A percentile compares a stretch with the other conserved stretches of the same genome.
phyloP scores from a whole-genome alignment of 768 basidiomycete species.

The Amanita polypyramis region DNA sequence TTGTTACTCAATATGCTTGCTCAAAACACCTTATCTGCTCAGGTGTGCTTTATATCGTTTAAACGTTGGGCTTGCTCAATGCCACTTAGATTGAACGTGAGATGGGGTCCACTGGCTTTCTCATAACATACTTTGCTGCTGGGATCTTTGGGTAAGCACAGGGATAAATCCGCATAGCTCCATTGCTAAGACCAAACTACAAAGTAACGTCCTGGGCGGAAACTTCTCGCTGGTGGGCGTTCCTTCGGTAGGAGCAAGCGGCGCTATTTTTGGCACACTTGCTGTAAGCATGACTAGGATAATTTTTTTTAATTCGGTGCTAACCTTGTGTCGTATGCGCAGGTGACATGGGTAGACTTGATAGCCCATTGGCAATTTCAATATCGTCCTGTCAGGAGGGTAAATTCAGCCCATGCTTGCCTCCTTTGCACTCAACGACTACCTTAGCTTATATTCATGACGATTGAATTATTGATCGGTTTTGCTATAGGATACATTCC shows the following conservation, averaged over 20 bases:
- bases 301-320: neutral
- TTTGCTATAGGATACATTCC: constrained; percentile 79
- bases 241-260: constrained; percentile 87
- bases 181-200: neutral
- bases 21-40: constrained; percentile 69
- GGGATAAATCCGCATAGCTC: neutral
- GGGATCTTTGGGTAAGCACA: constrained; percentile 77
- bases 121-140: constrained; percentile 79
- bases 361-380: constrained; percentile 90
- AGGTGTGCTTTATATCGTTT: constrained; percentile 29
- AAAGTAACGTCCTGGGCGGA: constrained; percentile 78
- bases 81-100: constrained; percentile 66
- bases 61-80: neutral
- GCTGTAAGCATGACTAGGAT: constrained; percentile 35
- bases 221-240: constrained; percentile 87
- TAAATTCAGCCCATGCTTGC: constrained; percentile 17
- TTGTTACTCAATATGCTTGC: constrained; percentile 84
- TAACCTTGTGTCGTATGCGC: neutral
- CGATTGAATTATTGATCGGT: constrained; percentile 79
- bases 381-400: constrained; percentile 72
- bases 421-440: neutral
- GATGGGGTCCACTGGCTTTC: constrained; percentile 82
- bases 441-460: constrained; percentile 67
- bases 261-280: constrained; percentile 84
- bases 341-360: constrained; percentile 82